phyloP scores from a whole-genome alignment of 495 filamentous ascomycete genomes.

The Geopyxis carbonaria region DNA sequence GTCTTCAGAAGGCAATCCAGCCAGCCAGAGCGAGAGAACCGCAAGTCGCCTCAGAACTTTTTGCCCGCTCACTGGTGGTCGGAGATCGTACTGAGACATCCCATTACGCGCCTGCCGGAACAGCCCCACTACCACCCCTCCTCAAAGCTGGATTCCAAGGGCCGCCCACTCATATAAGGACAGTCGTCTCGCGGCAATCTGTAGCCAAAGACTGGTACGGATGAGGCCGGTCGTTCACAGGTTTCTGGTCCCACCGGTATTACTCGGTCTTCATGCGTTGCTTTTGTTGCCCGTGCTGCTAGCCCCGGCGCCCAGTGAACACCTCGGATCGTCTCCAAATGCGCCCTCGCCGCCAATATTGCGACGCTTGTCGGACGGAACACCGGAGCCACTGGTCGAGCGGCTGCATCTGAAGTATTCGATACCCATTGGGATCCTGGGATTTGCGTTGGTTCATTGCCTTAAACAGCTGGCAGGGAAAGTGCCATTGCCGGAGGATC shows the following conservation, averaged over 20 bases:
- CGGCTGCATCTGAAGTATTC: conserved; percentile 15
- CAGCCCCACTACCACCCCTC: no score
- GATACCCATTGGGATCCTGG: conserved; percentile 19
- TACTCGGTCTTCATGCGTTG: conserved; percentile 18
- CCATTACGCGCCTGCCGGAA: no score
- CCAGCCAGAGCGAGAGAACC: no score
- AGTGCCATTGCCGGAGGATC: conserved; percentile 19
- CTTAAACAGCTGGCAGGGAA: conserved; percentile 21
- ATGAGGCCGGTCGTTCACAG: conserved; percentile 23
- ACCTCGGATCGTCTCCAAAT: neutral
- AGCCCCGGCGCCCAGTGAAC: conserved; percentile 6
- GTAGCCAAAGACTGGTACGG: conserved; percentile 10
- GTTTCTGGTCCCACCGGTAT: conserved; percentile 21
- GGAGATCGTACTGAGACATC: no score
- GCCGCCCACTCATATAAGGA: no score
- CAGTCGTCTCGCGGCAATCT: no score
- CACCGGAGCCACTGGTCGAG: conserved; percentile 3
- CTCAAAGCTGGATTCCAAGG: no score
- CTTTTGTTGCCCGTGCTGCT: conserved; percentile 20
- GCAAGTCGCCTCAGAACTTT: no score
- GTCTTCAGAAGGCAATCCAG: no score
- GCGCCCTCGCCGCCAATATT: no score
- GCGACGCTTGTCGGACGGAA: conserved; percentile 2
- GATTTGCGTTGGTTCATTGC: conserved; percentile 20
- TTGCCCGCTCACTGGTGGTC: no score